A percentile compares a stretch with the other conserved stretches of the same genome.
Evolutionary conservation across 495 filamentous ascomycete genomes (phyloP).

Genomic region (Tuber indicum): DNA sequence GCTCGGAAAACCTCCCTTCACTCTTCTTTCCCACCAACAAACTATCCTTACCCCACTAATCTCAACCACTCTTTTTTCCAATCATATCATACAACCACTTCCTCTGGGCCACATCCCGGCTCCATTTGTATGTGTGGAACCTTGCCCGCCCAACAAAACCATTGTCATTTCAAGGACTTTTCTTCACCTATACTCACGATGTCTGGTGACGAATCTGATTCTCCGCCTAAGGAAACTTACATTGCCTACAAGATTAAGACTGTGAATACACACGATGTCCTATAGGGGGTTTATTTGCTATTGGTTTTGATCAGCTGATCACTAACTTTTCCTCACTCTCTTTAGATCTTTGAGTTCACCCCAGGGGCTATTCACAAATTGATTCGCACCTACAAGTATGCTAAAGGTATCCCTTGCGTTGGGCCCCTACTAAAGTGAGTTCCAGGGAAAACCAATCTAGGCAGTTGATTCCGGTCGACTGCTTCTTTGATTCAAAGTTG

Average conservation of each 20-base stretch:
- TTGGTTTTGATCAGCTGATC: not conserved
- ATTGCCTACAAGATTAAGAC: not conserved
- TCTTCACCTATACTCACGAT: not conserved
- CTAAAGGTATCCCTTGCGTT: not conserved
- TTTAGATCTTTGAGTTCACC: slow-evolving; percentile 33
- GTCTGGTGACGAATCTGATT: not conserved
- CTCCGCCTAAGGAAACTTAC: not conserved
- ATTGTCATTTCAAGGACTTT: not conserved
- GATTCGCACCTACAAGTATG: slow-evolving; percentile 27
- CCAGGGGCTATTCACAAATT: slow-evolving; percentile 25
- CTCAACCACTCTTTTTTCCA: not conserved
- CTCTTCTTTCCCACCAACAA: not conserved
- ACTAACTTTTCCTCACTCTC: not conserved
- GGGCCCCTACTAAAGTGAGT: slow-evolving; percentile 4
- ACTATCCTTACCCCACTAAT: not conserved
- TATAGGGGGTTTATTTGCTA: not conserved
- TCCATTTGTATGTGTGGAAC: not conserved
- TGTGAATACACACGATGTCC: not conserved
- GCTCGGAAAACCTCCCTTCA: not conserved
- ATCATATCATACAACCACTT: not conserved
- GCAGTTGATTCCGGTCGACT: slow-evolving; percentile 29
- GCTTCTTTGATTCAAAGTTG: slow-evolving; percentile 28
- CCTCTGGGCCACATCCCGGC: not conserved
- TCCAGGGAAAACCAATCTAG: slow-evolving; percentile 9
- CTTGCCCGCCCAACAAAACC: not conserved